phyloP scores from a whole-genome alignment of 441 rosid genomes.

The Arabidopsis hybrid region DNA sequence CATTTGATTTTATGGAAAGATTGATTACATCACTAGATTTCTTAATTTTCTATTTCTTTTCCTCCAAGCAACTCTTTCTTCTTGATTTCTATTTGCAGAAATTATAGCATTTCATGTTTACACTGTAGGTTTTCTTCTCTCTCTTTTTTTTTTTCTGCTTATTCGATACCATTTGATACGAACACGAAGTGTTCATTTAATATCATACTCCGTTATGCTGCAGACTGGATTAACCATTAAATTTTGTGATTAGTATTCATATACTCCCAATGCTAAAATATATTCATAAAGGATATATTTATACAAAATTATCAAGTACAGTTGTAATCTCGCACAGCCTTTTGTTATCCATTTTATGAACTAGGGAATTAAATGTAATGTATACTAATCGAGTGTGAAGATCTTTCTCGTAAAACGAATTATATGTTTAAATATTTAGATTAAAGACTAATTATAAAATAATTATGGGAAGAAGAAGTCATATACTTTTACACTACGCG shows the following conservation, averaged over 20 bases:
- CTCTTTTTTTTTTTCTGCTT: background rate
- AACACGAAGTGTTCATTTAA: too few relatives aligned
- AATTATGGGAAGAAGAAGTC: conserved; percentile 21
- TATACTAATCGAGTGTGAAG: conserved; percentile 18
- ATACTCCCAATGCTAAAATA: too few relatives aligned
- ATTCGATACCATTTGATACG: too few relatives aligned
- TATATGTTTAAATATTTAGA: conserved; percentile 3
- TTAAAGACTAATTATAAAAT: conserved; percentile 8
- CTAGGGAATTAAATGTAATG: background rate
- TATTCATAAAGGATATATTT: too few relatives aligned
- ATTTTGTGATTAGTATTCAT: too few relatives aligned
- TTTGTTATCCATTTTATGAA: conserved; percentile 1
- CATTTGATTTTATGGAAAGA: conserved; percentile 33
- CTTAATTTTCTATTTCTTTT: background rate
- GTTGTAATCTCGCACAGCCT: background rate
- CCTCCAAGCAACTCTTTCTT: conserved; percentile 5
- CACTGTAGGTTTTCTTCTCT: background rate
- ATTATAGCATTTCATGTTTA: background rate
- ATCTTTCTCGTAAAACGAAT: conserved; percentile 30
- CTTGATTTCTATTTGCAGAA: background rate
- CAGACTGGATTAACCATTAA: too few relatives aligned
- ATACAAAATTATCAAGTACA: too few relatives aligned
- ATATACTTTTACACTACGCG: conserved; percentile 41
- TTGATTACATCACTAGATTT: conserved; percentile 13
- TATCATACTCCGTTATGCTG: too few relatives aligned